Conservation (phyloP, 495 filamentous ascomycete genomes). For the Hamigera avellanea region DNA sequence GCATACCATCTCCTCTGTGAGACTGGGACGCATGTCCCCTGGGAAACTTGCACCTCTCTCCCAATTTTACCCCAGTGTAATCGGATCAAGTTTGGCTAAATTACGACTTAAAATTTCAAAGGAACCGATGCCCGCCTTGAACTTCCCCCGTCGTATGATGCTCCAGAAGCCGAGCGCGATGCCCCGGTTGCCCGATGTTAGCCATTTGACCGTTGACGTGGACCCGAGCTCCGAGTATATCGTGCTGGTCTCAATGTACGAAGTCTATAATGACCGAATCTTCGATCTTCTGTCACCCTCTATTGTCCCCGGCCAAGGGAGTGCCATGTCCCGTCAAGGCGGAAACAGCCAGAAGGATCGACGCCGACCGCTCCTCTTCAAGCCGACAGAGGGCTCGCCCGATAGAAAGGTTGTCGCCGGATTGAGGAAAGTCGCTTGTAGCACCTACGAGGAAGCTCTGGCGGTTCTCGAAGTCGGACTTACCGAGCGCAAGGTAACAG, state of each 20-base stretch:
- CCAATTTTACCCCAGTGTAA: slow-evolving; percentile 9
- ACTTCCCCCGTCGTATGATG: slow-evolving; percentile 45
- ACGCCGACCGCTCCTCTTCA: slow-evolving; percentile 72
- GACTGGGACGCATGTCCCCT: slow-evolving; percentile 5
- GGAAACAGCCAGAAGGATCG: slow-evolving; percentile 49
- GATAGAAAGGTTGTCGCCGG: slow-evolving; percentile 89
- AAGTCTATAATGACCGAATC: slow-evolving; percentile 97
- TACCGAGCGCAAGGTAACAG: slow-evolving; percentile 75
- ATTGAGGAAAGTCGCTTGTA: slow-evolving; percentile 78
- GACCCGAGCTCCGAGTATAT: slow-evolving; percentile 74
- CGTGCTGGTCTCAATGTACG: slow-evolving; percentile 92
- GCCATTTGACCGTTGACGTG: slow-evolving; percentile 51
- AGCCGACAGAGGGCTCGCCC: slow-evolving; percentile 69
- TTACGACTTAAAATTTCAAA: slow-evolving; percentile 24
- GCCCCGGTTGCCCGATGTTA: slow-evolving; percentile 64
- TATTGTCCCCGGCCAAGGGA: slow-evolving; percentile 26
- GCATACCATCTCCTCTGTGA: slow-evolving; percentile 1
- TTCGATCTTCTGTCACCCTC: slow-evolving; percentile 73
- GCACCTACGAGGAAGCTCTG: slow-evolving; percentile 75
- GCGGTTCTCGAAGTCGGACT: slow-evolving; percentile 86
- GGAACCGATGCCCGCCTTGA: slow-evolving; percentile 38
- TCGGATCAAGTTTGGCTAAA: slow-evolving; percentile 23
- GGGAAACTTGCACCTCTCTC: slow-evolving; percentile 8
- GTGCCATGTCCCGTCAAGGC: slow-evolving; percentile 25
- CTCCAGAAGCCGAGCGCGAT: slow-evolving; percentile 50